Evolutionary conservation across 441 rosid species (phyloP).

Genomic region (Melastoma candidum): DNA sequence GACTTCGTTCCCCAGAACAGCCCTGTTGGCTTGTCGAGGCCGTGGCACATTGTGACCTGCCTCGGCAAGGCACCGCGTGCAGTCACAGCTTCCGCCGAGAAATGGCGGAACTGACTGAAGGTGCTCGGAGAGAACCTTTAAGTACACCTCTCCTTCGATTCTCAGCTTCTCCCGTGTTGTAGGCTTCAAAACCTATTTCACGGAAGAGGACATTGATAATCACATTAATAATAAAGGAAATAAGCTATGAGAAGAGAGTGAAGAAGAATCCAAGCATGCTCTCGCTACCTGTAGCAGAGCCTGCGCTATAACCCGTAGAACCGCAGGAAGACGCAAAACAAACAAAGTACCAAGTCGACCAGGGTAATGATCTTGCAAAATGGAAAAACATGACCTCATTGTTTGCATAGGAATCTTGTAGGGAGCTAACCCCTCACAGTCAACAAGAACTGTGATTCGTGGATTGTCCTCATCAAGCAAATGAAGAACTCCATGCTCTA

Average conservation of each 20-base stretch:
- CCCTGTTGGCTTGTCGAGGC: constrained; percentile 17
- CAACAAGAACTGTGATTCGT: constrained; percentile 71
- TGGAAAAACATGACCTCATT: constrained; percentile 69
- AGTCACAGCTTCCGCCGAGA: constrained; percentile 76
- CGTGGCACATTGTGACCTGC: constrained; percentile 12
- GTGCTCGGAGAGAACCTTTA: constrained; percentile 41
- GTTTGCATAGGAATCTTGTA: constrained; percentile 82
- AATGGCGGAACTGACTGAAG: constrained; percentile 61
- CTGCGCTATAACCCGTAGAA: constrained; percentile 73
- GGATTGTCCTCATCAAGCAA: constrained; percentile 45
- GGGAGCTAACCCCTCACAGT: constrained; percentile 85
- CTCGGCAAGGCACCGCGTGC: constrained; percentile 45
- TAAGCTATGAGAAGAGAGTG: neutral
- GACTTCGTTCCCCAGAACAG: constrained; percentile 5
- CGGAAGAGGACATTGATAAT: constrained; percentile 2
- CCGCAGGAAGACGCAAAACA: constrained; percentile 79
- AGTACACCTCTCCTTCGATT: constrained; percentile 61
- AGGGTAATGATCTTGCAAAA: constrained; percentile 89
- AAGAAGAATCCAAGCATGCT: neutral
- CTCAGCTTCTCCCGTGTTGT: constrained; percentile 69
- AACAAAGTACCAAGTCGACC: constrained; percentile 73
- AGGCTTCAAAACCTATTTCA: constrained; percentile 62
- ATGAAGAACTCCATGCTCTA: constrained; percentile 71
- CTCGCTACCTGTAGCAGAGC: constrained; percentile 72
- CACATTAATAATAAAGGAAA: neutral